phyloP scores from a whole-genome alignment of 331 rosid species.

The Quercus lobata region DNA sequence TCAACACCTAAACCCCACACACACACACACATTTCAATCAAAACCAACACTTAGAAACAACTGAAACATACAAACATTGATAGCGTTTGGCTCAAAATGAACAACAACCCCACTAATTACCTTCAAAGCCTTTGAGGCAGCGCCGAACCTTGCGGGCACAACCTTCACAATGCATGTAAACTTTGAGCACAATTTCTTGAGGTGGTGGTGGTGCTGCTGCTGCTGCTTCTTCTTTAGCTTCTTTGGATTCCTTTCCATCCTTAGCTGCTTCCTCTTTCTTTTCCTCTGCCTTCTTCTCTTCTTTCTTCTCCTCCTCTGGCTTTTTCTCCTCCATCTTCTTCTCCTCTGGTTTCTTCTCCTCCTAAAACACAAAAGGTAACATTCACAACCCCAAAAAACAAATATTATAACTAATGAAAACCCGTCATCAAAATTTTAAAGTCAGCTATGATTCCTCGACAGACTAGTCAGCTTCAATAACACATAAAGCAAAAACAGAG shows the following conservation, averaged over 20 bases:
- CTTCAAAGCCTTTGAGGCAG: constrained; percentile 76
- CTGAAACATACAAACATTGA: background rate
- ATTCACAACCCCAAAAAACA: constrained; percentile 1
- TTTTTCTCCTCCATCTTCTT: constrained; percentile 38
- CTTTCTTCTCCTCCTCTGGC: constrained; percentile 22
- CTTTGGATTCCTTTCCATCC: constrained; percentile 31
- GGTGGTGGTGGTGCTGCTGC: constrained; percentile 42
- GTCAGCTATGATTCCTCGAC: too few relatives aligned
- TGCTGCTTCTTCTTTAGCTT: constrained; percentile 15
- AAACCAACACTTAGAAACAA: background rate
- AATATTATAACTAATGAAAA: background rate
- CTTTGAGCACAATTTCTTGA: constrained; percentile 69
- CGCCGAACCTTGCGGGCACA: constrained; percentile 96
- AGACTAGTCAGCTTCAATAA: too few relatives aligned
- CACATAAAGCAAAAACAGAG: too few relatives aligned
- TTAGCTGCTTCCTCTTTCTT: constrained; percentile 24
- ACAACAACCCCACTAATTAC: constrained; percentile 16
- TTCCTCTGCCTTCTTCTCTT: constrained; percentile 17
- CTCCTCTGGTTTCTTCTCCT: constrained; percentile 56
- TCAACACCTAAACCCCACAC: constrained; percentile 57
- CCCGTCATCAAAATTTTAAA: too few relatives aligned
- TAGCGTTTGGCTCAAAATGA: background rate
- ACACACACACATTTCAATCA: background rate
- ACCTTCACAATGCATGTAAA: constrained; percentile 98
- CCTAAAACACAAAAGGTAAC: constrained; percentile 33